Percentiles rank a stretch among this genome's conserved stretches.
phyloP scores from a whole-genome alignment of 2,329 filamentous ascomycete genomes.

The Beauveria scarabaeidicola region DNA sequence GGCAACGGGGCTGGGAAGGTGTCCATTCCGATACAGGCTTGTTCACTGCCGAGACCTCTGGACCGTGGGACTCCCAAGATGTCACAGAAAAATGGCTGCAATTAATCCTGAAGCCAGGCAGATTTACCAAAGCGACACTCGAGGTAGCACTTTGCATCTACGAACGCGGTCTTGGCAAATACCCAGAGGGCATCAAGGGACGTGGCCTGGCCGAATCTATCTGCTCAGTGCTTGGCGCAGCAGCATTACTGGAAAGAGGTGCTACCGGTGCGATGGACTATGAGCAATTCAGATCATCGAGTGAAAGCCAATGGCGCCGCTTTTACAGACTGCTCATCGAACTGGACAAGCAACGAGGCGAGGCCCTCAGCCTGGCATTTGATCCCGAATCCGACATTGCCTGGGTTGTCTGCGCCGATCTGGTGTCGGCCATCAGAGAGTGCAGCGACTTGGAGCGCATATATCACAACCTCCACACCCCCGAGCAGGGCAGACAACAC shows the following conservation, averaged over 20 bases:
- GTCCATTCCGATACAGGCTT: constrained; percentile 53
- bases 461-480: constrained; percentile 53
- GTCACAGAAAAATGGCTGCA: constrained; percentile 78
- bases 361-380: constrained; percentile 68
- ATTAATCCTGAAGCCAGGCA: constrained; percentile 73
- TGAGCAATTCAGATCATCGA: constrained; percentile 62
- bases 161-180: constrained; percentile 48
- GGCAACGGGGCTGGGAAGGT: constrained; percentile 62
- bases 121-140: constrained; percentile 70
- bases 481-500: constrained; percentile 44
- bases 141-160: constrained; percentile 80
- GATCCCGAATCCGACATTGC: constrained; percentile 64
- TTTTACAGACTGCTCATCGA: constrained; percentile 83
- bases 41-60: constrained; percentile 47
- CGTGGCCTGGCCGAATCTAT: constrained; percentile 67
- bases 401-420: constrained; percentile 80
- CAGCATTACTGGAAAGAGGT: constrained; percentile 54
- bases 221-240: constrained; percentile 61
- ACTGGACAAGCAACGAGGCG: constrained; percentile 75
- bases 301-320: constrained; percentile 78
- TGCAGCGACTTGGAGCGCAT: constrained; percentile 73
- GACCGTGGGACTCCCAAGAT: constrained; percentile 57
- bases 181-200: constrained; percentile 32
- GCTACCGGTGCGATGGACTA: constrained; percentile 63
- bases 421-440: constrained; percentile 67